Percentiles rank a stretch among this genome's conserved stretches.
Conservation (phyloP, 768 basidiomycete species). For the Hygrocybe punicea region DNA sequence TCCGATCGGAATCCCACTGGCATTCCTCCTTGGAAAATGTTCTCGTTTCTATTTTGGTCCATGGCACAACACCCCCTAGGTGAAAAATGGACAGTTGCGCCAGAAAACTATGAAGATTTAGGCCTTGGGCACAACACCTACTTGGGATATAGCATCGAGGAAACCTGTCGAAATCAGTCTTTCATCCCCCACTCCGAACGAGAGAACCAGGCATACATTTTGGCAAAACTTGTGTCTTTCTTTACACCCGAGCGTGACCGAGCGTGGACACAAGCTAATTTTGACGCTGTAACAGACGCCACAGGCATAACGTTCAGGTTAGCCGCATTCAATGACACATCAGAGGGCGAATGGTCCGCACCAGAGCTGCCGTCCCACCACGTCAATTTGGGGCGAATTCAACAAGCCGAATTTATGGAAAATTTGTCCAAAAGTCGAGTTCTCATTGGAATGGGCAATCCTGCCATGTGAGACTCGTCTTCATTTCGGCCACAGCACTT, state of each 20-base stretch:
- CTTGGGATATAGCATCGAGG: slow-evolving; percentile 33
- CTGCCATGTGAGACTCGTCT: slow-evolving; percentile 5
- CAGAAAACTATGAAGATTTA: slow-evolving; percentile 17
- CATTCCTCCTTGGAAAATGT: slow-evolving; percentile 39
- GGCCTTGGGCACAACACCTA: slow-evolving; percentile 8
- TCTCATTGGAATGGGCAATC: slow-evolving; percentile 30
- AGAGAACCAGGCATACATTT: slow-evolving; percentile 25
- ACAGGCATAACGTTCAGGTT: slow-evolving; percentile 23
- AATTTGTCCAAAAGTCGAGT: slow-evolving; percentile 26
- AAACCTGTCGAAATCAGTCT: slow-evolving; percentile 21
- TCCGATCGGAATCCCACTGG: slow-evolving; percentile 27
- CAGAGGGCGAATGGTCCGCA: slow-evolving; percentile 22
- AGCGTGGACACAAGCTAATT: slow-evolving; percentile 28
- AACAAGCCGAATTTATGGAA: slow-evolving; percentile 17
- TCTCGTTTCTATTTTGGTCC: slow-evolving; percentile 31
- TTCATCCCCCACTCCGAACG: slow-evolving; percentile 27
- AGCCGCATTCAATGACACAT: slow-evolving; percentile 22
- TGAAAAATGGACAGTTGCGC: slow-evolving; percentile 35
- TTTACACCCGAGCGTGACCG: slow-evolving; percentile 22
- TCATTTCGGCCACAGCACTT: not conserved
- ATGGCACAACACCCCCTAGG: slow-evolving; percentile 14
- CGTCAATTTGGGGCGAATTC: slow-evolving; percentile 21
- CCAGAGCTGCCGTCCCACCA: slow-evolving; percentile 21
- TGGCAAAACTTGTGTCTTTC: slow-evolving; percentile 30
- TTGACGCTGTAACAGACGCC: slow-evolving; percentile 17